Evolutionary conservation across 257 asterid species (phyloP).

Genomic region (Solanum clarkiae): DNA sequence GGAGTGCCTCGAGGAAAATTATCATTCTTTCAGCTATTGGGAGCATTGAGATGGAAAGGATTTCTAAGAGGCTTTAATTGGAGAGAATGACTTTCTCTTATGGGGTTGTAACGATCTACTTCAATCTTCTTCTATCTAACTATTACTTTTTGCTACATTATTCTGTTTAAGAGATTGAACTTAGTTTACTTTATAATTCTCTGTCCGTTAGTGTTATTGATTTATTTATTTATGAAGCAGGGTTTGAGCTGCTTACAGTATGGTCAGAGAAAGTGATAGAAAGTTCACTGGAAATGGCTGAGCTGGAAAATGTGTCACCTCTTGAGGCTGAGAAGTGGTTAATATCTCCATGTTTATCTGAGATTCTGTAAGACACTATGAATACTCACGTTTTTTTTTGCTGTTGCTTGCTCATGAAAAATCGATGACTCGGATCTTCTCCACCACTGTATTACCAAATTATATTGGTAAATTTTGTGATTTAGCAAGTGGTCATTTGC

Average conservation of each 20-base stretch:
- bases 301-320: constrained; percentile 73
- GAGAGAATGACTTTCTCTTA: neutral
- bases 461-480: neutral
- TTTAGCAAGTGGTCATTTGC: neutral
- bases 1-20: neutral
- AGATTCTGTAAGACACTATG: constrained; percentile 38
- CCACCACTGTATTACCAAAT: neutral
- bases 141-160: neutral
- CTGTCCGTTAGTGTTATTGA: neutral
- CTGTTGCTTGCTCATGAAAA: neutral
- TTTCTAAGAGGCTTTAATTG: neutral
- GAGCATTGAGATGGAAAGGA: neutral
- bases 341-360: constrained; percentile 51
- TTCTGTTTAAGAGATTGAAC: neutral
- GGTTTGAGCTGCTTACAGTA: constrained; percentile 51
- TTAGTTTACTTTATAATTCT: neutral
- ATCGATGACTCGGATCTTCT: neutral
- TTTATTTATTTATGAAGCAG: constrained; percentile 22
- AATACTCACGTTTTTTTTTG: neutral
- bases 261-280: constrained; percentile 68
- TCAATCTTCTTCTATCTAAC: neutral
- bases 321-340: constrained; percentile 87
- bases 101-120: neutral
- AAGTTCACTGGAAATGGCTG: constrained; percentile 88
- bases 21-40: neutral